Evolutionary conservation across 78 protist species (phyloP).

Genomic region (Guillardia theta): DNA sequence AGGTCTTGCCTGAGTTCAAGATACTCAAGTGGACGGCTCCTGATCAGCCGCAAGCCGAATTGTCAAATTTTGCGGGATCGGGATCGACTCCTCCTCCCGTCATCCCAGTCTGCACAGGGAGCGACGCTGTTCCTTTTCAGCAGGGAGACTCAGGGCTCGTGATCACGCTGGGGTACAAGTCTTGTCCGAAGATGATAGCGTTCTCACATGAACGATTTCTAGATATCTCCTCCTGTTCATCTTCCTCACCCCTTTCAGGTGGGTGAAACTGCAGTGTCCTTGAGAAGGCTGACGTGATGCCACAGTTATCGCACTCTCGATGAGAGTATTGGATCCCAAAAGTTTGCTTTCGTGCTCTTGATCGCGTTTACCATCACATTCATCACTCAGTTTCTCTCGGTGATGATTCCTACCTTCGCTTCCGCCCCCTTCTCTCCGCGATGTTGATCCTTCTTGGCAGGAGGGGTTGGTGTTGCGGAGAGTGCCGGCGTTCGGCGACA

Average conservation of each 20-base stretch:
- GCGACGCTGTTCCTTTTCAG: background rate
- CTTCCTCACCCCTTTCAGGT: background rate
- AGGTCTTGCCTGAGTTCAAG: background rate
- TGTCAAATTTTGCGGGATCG: background rate
- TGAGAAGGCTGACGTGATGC: background rate
- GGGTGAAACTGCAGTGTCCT: background rate
- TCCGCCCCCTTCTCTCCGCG: too few species aligned
- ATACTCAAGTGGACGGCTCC: background rate
- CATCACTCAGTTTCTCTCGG: background rate
- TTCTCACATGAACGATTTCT: too few species aligned
- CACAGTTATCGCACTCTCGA: background rate
- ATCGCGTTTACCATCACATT: background rate
- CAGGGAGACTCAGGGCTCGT: background rate
- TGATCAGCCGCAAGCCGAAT: background rate
- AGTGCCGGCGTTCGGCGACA: slow-evolving; percentile 3
- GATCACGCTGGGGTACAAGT: background rate
- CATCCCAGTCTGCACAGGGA: background rate
- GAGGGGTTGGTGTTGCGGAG: background rate
- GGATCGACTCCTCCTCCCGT: background rate
- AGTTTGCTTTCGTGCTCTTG: background rate
- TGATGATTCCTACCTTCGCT: too few species aligned
- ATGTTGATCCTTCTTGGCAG: background rate
- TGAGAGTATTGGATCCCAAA: background rate
- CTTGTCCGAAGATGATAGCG: too few species aligned
- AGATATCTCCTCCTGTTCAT: background rate